Conservation (phyloP, 768 basidiomycete species). For the Cystofilobasidium ferigula region DNA sequence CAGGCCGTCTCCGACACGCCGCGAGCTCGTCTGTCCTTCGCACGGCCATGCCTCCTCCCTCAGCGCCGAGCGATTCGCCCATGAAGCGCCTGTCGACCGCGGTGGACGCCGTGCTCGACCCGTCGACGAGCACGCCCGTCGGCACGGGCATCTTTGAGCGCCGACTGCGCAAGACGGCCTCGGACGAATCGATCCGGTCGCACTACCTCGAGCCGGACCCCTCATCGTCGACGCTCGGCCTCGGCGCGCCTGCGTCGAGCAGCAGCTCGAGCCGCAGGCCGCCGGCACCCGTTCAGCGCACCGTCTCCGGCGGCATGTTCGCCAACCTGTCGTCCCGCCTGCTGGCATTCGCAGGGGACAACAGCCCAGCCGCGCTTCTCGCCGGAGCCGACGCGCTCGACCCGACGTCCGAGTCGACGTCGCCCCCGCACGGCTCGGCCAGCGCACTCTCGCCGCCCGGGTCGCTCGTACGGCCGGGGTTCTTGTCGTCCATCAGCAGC, state of each 20-base stretch:
- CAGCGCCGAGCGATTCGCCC: background rate
- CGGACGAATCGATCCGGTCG: constrained; percentile 23
- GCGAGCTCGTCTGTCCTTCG: constrained; percentile 16
- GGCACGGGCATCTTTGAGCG: constrained; percentile 2
- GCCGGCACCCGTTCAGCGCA: background rate
- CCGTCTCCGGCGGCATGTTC: background rate
- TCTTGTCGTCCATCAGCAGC: background rate
- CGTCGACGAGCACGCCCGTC: constrained; percentile 7
- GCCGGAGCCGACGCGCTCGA: background rate
- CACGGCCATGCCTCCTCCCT: background rate
- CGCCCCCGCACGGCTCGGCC: background rate
- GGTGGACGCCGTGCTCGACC: constrained; percentile 36
- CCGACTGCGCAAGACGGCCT: constrained; percentile 13
- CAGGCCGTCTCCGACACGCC: constrained; percentile 29
- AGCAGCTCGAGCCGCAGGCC: background rate
- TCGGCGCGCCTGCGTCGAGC: background rate
- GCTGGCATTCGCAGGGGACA: background rate
- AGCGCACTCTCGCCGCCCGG: background rate
- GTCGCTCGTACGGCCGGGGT: background rate
- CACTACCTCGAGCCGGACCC: background rate
- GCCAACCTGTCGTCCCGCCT: constrained; percentile 6
- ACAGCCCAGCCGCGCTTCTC: too few relatives aligned
- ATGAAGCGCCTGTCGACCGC: constrained; percentile 41
- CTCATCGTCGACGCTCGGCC: background rate
- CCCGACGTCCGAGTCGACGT: background rate